These are phyloP conservation scores for Pelargonium myrrhifolium DNA, from an alignment of 441 rosid species.

Conservation along the genomic window DNA sequence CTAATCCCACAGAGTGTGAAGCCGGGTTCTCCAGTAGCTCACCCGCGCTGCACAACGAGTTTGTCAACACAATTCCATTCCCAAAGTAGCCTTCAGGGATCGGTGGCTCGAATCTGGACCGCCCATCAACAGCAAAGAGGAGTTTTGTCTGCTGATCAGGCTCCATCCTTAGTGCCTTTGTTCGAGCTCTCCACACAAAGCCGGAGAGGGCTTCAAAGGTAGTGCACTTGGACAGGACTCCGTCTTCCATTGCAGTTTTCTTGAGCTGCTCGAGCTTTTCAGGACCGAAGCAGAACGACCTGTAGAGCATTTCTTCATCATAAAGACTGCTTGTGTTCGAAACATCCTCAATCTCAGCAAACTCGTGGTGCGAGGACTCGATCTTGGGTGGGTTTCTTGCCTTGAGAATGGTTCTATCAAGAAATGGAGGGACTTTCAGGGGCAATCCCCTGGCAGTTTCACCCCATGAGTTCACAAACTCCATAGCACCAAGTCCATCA, in stretches of 20 bases:
- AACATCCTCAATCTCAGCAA: slow-evolving; percentile 54
- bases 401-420: slow-evolving; percentile 52
- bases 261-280: slow-evolving; percentile 55
- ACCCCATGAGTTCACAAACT: slow-evolving; percentile 80
- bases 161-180: slow-evolving; percentile 45
- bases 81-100: slow-evolving; percentile 65
- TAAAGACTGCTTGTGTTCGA: slow-evolving; percentile 48
- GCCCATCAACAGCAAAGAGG: slow-evolving; percentile 75
- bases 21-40: slow-evolving; percentile 46
- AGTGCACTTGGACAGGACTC: slow-evolving; percentile 40
- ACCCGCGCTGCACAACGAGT: slow-evolving; percentile 49
- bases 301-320: slow-evolving; percentile 47
- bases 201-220: slow-evolving; percentile 68
- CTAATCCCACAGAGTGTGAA: slow-evolving; percentile 43
- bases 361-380: slow-evolving; percentile 58
- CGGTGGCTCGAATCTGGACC: slow-evolving; percentile 52
- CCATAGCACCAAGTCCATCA: slow-evolving; percentile 80
- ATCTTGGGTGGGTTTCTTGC: slow-evolving; percentile 47
- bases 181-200: slow-evolving; percentile 70
- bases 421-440: slow-evolving; percentile 47
- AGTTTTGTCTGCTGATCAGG: slow-evolving; percentile 65
- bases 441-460: slow-evolving; percentile 63
- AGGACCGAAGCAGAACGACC: slow-evolving; percentile 51
- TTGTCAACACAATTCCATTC: slow-evolving; percentile 63
- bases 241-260: slow-evolving; percentile 36